These are phyloP conservation scores for Phaeolepiota aurea DNA, from an alignment of 768 basidiomycete genomes.

Conservation along the genomic window DNA sequence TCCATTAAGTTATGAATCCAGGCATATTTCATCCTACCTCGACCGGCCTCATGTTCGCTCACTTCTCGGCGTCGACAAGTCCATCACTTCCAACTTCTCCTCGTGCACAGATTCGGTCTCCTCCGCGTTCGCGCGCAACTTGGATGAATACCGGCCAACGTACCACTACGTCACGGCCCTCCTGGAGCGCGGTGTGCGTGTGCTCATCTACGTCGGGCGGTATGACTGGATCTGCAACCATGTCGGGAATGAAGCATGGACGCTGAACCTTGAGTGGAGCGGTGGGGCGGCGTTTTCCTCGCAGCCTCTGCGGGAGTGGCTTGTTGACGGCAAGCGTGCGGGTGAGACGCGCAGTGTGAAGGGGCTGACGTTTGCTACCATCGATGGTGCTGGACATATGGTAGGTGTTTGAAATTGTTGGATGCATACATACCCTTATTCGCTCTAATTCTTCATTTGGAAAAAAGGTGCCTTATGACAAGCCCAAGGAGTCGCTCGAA, in stretches of 20 bases:
- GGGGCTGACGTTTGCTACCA: constrained; percentile 55
- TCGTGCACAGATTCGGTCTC: constrained; percentile 31
- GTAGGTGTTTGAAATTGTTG: no score
- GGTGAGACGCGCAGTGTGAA: constrained; percentile 30
- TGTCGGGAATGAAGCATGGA: constrained; percentile 71
- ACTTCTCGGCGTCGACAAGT: constrained; percentile 55
- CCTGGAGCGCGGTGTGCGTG: constrained; percentile 65
- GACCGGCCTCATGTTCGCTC: constrained; percentile 44
- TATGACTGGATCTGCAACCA: constrained; percentile 77
- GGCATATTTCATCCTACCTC: constrained; percentile 55
- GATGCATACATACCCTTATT: neutral
- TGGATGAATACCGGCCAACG: constrained; percentile 38
- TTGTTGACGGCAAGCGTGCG: constrained; percentile 34
- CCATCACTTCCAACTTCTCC: constrained; percentile 24
- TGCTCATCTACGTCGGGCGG: constrained; percentile 63
- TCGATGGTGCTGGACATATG: constrained; percentile 71
- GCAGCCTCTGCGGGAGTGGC: constrained; percentile 51
- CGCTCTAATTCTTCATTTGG: neutral
- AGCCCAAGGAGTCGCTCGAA: constrained; percentile 40
- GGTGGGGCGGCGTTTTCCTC: constrained; percentile 37
- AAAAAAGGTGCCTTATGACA: constrained; percentile 50
- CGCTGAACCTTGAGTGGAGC: constrained; percentile 62
- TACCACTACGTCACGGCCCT: constrained; percentile 55
- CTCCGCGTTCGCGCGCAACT: constrained; percentile 32
- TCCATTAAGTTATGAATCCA: constrained; percentile 13